These are phyloP conservation scores for Gossypium ekmanianum DNA, from an alignment of 345 rosid species.

Conservation along the genomic window DNA sequence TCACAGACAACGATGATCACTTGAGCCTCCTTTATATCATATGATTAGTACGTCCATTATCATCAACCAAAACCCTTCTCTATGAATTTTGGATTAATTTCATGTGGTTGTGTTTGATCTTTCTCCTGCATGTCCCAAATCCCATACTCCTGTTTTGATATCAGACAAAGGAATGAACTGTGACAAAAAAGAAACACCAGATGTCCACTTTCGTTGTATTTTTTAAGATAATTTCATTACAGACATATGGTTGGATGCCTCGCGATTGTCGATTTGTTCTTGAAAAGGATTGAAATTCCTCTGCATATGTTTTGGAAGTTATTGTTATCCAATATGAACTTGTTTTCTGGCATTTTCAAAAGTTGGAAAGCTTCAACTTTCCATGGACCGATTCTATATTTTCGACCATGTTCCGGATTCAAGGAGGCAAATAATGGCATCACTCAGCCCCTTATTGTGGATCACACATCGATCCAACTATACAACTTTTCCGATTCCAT, in stretches of 20 bases:
- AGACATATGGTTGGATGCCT: neutral
- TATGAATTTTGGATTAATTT: neutral
- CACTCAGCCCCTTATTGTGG: too few species aligned
- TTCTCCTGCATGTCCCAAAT: neutral
- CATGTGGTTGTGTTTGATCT: neutral
- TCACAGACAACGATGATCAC: constrained; percentile 19
- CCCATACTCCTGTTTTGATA: neutral
- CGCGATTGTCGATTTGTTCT: neutral
- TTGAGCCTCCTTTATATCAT: constrained; percentile 8
- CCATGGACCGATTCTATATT: neutral
- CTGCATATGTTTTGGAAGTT: neutral
- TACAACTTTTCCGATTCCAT: neutral
- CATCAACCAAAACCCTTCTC: neutral
- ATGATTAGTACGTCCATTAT: constrained; percentile 3
- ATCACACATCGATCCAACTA: too few species aligned
- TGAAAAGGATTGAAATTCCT: neutral
- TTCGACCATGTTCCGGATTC: too few species aligned
- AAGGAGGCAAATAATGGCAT: too few species aligned
- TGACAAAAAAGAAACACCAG: too few species aligned
- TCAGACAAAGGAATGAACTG: neutral
- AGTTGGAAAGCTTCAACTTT: neutral
- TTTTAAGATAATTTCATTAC: constrained; percentile 1
- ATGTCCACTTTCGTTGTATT: neutral
- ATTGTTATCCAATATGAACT: neutral
- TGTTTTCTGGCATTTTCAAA: neutral